Evolutionary conservation across 345 rosid genomes (phyloP), one percentile per base, ranked within the genome.

Genomic region (Turritis glabra): DNA sequence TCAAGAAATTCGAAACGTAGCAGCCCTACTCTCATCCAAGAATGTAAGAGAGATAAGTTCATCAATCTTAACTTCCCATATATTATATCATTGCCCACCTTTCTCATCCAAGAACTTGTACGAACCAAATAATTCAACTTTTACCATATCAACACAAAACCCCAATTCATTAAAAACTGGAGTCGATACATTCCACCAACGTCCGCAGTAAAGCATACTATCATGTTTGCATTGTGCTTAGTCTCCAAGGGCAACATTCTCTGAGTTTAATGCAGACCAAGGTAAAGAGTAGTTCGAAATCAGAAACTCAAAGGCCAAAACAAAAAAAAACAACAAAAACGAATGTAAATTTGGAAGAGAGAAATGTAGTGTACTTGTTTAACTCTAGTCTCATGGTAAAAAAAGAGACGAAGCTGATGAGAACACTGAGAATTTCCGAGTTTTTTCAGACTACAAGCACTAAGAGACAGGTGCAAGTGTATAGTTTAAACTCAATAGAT

Each of bases 361-460:
- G 7, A 0, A 52, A 57, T 74, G 43, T 74, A 26, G 61, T 2
- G 67, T 14, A 26, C 67, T 74, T 57, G 78, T 74, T 74, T 74
- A 67, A 74, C 73, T 74, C 53, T 15, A 19, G 60, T 5, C 73
- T 27, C 79, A 41, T 21, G 22, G 52, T 4, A 9, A 19, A 5
- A 43, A 27, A 4, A 4, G 62, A 59, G 68, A 67, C 5, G 10
- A 67, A 58, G 73, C 73, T 75, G 79, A 75, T 67, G 62, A 67
- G 22, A 67, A 59, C 79, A 75, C 68, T 19, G 2, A 2, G 0
- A 26, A 67, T 75, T 3, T 75, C 1, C n/a, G 68, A 67, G 73
- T 67, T 75, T 38, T 67, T 67, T 67, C 79, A 75, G 79, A 67
- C 79, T 27, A 21, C 68, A 67, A 59, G 62, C 79, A 67, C 73